Conservation (phyloP, 495 filamentous ascomycete genomes). For the Eremomyces bilateralis region DNA sequence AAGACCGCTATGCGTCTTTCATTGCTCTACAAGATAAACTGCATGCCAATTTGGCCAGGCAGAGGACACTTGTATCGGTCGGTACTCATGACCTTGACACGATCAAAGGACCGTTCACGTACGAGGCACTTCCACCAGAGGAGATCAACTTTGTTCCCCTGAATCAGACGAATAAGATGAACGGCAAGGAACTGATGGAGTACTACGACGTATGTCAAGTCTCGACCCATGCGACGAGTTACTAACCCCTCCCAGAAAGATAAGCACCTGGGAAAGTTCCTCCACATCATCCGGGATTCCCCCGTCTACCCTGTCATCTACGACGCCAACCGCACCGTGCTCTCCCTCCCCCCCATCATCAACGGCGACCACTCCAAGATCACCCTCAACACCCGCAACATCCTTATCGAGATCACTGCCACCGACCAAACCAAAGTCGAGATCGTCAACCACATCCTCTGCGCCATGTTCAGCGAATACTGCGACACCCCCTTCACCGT, state of each 20-base stretch:
- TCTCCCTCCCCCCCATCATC: conserved; percentile 92
- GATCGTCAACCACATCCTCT: conserved; percentile 83
- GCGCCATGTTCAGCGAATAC: conserved; percentile 93
- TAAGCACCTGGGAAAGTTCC: conserved; percentile 55
- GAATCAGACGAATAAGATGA: conserved; percentile 77
- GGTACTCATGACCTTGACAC: conserved; percentile 94
- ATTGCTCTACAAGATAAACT: conserved; percentile 95
- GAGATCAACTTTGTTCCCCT: conserved; percentile 79
- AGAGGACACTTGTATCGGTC: conserved; percentile 83
- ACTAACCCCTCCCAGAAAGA: conserved; percentile 35
- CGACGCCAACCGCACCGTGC: conserved; percentile 68
- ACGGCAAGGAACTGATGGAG: conserved; percentile 71
- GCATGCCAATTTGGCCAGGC: conserved; percentile 84
- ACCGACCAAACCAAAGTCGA: conserved; percentile 92
- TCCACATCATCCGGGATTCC: conserved; percentile 84
- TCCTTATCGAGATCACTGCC: conserved; percentile 96
- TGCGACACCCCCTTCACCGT: conserved; percentile 73
- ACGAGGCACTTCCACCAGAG: conserved; percentile 79
- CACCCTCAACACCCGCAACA: conserved; percentile 63
- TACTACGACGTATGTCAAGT: conserved; percentile 54
- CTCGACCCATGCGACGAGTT: neutral
- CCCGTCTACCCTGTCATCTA: conserved; percentile 94
- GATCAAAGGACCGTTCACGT: conserved; percentile 85
- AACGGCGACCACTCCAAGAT: conserved; percentile 96
- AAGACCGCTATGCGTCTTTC: conserved; percentile 87